A percentile compares a stretch with the other conserved stretches of the same genome.
Evolutionary conservation across 768 basidiomycete genomes (phyloP).

Genomic region (Mycena galopus): DNA sequence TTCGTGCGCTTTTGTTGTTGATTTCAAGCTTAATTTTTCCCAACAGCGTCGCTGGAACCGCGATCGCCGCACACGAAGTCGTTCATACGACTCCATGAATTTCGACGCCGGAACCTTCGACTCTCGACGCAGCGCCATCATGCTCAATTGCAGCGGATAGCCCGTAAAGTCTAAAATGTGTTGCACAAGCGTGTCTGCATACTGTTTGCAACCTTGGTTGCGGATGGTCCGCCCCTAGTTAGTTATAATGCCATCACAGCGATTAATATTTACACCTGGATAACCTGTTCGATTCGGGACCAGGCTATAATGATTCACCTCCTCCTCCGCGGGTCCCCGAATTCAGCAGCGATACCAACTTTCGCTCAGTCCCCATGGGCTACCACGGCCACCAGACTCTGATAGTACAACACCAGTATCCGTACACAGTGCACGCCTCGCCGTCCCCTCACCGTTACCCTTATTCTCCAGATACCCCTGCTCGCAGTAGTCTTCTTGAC

Average conservation of each 20-base stretch:
- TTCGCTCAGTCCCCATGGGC: conserved; percentile 16
- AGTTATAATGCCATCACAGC: too few relatives aligned
- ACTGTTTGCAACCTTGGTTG: too few relatives aligned
- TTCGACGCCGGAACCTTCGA: conserved; percentile 16
- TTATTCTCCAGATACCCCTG: conserved; percentile 11
- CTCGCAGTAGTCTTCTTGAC: too few relatives aligned
- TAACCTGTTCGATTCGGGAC: too few relatives aligned
- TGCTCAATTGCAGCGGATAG: too few relatives aligned
- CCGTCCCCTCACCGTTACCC: not conserved
- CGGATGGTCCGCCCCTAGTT: too few relatives aligned
- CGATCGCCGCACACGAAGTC: conserved; percentile 7
- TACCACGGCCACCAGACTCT: not conserved
- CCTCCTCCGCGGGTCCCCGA: not conserved
- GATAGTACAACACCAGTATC: not conserved
- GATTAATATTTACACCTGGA: too few relatives aligned
- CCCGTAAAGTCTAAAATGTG: too few relatives aligned
- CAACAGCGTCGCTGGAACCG: conserved; percentile 22
- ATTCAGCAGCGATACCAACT: not conserved
- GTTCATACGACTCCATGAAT: conserved; percentile 18
- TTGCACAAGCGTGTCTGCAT: too few relatives aligned
- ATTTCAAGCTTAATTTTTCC: too few relatives aligned
- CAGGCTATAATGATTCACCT: too few relatives aligned
- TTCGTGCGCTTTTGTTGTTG: not conserved
- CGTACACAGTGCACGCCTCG: not conserved
- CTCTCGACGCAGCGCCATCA: conserved; percentile 16